A percentile compares a stretch with the other conserved stretches of the same genome.
Conservation (phyloP, 768 basidiomycete genomes). For the Cubamyces sp. region DNA sequence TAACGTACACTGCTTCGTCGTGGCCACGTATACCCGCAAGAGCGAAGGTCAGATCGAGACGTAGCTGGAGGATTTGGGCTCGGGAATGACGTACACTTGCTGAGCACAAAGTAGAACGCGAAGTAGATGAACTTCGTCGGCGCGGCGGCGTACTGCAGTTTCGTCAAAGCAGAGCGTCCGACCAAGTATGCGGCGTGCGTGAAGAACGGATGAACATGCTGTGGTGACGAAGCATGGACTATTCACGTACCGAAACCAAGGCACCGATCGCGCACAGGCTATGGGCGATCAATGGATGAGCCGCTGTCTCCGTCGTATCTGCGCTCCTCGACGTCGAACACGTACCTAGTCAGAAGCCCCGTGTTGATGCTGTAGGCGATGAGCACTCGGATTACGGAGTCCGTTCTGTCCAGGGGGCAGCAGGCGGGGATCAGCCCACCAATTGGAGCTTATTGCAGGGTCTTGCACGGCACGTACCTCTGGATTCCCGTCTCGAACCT, state of each 20-base stretch:
- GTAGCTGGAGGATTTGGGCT: neutral
- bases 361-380: slow-evolving; percentile 27
- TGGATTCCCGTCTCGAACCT: slow-evolving; percentile 23
- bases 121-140: slow-evolving; percentile 26
- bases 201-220: neutral
- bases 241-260: slow-evolving; percentile 19
- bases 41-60: too few relatives aligned
- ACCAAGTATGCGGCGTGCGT: too few relatives aligned
- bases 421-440: neutral
- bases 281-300: neutral
- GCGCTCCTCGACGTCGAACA: neutral
- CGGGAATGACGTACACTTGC: slow-evolving; percentile 19
- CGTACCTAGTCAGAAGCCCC: slow-evolving; percentile 25
- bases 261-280: slow-evolving; percentile 24
- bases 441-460: neutral
- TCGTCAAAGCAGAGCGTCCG: too few relatives aligned
- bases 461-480: slow-evolving; percentile 4
- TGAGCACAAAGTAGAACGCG: slow-evolving; percentile 26
- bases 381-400: slow-evolving; percentile 17
- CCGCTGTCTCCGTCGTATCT: neutral
- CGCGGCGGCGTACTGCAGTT: slow-evolving; percentile 13
- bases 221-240: neutral
- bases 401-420: slow-evolving; percentile 10
- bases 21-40: neutral
- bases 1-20: slow-evolving; percentile 25